Evolutionary conservation across 225 moss, liverwort and hornwort genomes (phyloP), one percentile per base, ranked within the genome.

Genomic region (Lunularia cruciata): DNA sequence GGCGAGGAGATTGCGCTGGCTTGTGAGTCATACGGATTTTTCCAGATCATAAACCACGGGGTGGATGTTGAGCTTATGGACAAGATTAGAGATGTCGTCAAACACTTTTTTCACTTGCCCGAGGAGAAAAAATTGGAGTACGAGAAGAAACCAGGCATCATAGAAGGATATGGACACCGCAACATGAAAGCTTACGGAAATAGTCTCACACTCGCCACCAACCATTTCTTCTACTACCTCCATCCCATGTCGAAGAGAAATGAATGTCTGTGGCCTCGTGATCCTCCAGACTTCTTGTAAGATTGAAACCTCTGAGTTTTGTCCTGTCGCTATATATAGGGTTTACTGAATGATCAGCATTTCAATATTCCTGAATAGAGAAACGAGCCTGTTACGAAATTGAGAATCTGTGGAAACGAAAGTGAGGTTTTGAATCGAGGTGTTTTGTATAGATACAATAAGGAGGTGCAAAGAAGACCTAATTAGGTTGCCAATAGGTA

Each of bases 31-130:
- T 86, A 74, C 74, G 86, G 84, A 0, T 84, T 89, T 59, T 89
- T 89, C 57, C 84, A 86, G 46, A 76, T 81, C 46, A 83, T 89
- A 59, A 89, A 89, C 47, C 89, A 89, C 23, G 78, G 89, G 2
- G 78, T 89, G 38, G 66, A 38, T 37, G 32, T 8, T 11, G 60
- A 63, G 40, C 58, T 84, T 18, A 42, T 89, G 45, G 60, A 78
- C 33, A 75, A 74, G 43, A 0, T 60, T 33, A 60, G 60, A 25
- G 23, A 23, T 0, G 37, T n/a, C 0, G 39, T 8, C 11, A 60
- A 38, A 60, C 20, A 22, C 10, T 60, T 60, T 19, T 60, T 60
- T n/a, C n/a, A n/a, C n/a, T n/a, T n/a, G n/a, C n/a, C 60, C 37
- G 33, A 60, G 2, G 38, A 60, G 12, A 38, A 60, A 34, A 60